These are phyloP conservation scores for Nemania abortiva DNA, from an alignment of 2,329 filamentous ascomycete genomes.

Conservation along the genomic window DNA sequence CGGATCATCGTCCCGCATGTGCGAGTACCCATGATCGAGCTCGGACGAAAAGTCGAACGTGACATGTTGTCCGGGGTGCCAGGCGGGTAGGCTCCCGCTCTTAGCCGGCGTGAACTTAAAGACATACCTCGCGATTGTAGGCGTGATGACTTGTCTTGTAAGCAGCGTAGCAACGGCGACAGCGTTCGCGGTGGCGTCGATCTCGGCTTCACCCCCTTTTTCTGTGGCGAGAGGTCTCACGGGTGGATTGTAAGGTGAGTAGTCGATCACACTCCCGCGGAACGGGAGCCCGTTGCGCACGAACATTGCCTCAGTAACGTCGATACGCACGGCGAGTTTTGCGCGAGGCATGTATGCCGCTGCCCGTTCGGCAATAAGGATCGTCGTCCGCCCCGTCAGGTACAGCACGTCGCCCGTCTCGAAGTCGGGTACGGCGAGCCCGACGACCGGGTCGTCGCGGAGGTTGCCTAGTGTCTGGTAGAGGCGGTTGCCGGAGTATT, in stretches of 20 bases:
- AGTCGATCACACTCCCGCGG: constrained; percentile 68
- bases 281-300: constrained; percentile 76
- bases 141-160: constrained; percentile 70
- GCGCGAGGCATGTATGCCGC: constrained; percentile 72
- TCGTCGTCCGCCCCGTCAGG: constrained; percentile 74
- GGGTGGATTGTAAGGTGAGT: constrained; percentile 83
- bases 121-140: constrained; percentile 74
- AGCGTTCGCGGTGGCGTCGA: constrained; percentile 5
- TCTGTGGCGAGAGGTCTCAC: constrained; percentile 75
- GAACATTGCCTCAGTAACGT: constrained; percentile 69
- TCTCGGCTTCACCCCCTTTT: constrained; percentile 46
- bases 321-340: constrained; percentile 79
- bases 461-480: constrained; percentile 89
- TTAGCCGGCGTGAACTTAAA: constrained; percentile 54
- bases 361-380: constrained; percentile 75
- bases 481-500: constrained; percentile 85
- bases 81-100: constrained; percentile 53
- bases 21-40: constrained; percentile 78
- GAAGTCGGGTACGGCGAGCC: constrained; percentile 80
- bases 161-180: constrained; percentile 66
- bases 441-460: constrained; percentile 72
- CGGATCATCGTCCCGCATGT: constrained; percentile 87
- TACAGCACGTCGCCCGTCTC: constrained; percentile 79
- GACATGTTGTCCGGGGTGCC: constrained; percentile 80
- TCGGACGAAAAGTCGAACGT: constrained; percentile 79